Evolutionary conservation across 768 basidiomycete species (phyloP).

Genomic region (Ephemerocybe angulata): DNA sequence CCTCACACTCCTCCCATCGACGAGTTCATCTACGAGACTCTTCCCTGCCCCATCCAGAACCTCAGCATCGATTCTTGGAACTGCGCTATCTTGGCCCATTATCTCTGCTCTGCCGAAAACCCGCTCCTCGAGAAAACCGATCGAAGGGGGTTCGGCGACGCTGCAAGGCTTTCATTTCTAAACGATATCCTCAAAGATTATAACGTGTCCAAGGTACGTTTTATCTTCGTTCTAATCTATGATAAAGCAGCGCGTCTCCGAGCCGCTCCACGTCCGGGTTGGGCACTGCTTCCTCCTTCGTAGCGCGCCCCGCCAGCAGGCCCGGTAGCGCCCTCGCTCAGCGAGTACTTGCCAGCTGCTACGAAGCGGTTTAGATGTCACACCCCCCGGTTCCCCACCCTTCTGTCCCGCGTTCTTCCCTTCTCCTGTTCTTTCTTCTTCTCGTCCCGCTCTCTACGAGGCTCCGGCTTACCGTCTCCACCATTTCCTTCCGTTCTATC

Average conservation of each 20-base stretch:
- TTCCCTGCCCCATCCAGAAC: conserved; percentile 7
- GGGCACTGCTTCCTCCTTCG: too few species aligned
- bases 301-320: too few species aligned
- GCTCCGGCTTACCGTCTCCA: too few species aligned
- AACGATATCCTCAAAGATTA: background rate
- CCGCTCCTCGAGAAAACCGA: background rate
- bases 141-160: background rate
- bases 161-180: background rate
- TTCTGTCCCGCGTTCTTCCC: too few species aligned
- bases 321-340: too few species aligned
- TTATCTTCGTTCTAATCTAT: background rate
- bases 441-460: too few species aligned
- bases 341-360: too few species aligned
- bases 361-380: too few species aligned
- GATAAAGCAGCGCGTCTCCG: background rate
- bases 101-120: background rate
- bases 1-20: background rate
- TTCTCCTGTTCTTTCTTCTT: too few species aligned
- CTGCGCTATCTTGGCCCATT: conserved; percentile 8
- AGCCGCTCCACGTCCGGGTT: too few species aligned
- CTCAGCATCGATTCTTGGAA: conserved; percentile 10
- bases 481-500: too few species aligned
- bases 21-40: background rate
- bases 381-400: too few species aligned
- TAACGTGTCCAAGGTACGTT: background rate